A percentile compares a stretch with the other conserved stretches of the same genome.
These are phyloP conservation scores for Pelargonium citronellum DNA, from an alignment of 441 rosid genomes.

Conservation along the genomic window DNA sequence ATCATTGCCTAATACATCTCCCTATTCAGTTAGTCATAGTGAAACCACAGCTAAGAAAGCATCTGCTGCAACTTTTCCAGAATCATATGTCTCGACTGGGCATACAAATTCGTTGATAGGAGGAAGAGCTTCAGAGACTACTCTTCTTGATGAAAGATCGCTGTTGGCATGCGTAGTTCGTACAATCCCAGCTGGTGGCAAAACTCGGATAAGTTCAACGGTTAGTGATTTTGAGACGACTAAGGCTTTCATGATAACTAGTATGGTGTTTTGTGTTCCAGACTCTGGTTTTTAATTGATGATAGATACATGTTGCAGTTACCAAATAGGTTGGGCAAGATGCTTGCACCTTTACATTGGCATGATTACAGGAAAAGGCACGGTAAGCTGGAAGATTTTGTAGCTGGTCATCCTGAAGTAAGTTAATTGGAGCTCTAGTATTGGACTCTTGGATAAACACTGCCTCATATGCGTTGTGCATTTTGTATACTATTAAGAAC, in stretches of 20 bases:
- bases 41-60: constrained; percentile 32
- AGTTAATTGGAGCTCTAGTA: constrained; percentile 21
- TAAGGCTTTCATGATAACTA: constrained; percentile 2
- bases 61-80: constrained; percentile 34
- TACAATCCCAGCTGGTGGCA: constrained; percentile 89
- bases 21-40: constrained; percentile 27
- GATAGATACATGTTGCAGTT: constrained; percentile 44
- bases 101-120: constrained; percentile 25
- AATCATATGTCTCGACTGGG: constrained; percentile 35
- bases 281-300: background rate
- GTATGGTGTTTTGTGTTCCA: constrained; percentile 3
- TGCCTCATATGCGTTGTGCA: constrained; percentile 1
- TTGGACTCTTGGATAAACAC: background rate
- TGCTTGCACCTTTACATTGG: constrained; percentile 97
- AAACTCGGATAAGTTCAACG: constrained; percentile 79
- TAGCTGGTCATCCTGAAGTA: constrained; percentile 75
- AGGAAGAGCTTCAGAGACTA: constrained; percentile 40
- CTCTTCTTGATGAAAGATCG: constrained; percentile 80
- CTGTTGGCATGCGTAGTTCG: constrained; percentile 89
- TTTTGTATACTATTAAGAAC: background rate
- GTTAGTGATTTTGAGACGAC: constrained; percentile 35
- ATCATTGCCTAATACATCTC: constrained; percentile 33
- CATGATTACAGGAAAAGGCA: constrained; percentile 84
- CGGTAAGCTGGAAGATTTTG: constrained; percentile 93
- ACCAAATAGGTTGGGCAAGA: constrained; percentile 85